Evolutionary conservation across 129 eudicot species (phyloP).

Genomic region (Flaveria linearis): DNA sequence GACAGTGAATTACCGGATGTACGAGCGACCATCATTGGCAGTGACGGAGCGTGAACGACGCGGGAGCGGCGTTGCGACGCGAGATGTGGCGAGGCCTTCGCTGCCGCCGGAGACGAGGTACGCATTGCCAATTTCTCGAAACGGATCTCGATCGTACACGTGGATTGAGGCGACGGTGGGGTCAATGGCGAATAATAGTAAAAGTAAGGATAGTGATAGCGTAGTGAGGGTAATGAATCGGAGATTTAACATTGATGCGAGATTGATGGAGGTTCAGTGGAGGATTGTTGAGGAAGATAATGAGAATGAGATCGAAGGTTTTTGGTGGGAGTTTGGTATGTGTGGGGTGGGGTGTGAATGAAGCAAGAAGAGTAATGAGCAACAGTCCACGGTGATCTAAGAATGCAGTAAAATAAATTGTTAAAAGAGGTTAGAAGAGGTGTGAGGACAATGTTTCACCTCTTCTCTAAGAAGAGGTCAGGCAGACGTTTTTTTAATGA

Average conservation of each 20-base stretch:
- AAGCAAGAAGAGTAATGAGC: slow-evolving; percentile 33
- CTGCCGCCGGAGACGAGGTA: slow-evolving; percentile 96
- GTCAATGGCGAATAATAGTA: slow-evolving; percentile 32
- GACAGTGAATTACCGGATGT: slow-evolving; percentile 51
- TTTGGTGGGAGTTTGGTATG: slow-evolving; percentile 39
- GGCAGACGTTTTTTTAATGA: no score
- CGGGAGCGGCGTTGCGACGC: slow-evolving; percentile 32
- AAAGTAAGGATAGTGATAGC: slow-evolving; percentile 1
- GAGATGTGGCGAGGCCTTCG: slow-evolving; percentile 80
- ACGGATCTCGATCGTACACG: slow-evolving; percentile 73
- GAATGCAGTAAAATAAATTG: no score
- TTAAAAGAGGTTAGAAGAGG: no score
- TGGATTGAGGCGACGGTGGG: slow-evolving; percentile 78
- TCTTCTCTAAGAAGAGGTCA: no score
- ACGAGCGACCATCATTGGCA: slow-evolving; percentile 65
- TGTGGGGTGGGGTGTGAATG: slow-evolving; percentile 18
- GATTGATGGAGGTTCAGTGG: slow-evolving; percentile 46
- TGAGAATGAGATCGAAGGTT: slow-evolving; percentile 45
- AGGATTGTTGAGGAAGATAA: slow-evolving; percentile 39
- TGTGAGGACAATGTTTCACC: no score
- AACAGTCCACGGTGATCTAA: background rate
- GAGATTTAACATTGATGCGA: slow-evolving; percentile 32
- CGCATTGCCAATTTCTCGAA: slow-evolving; percentile 93
- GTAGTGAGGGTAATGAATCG: slow-evolving; percentile 26
- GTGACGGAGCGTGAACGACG: slow-evolving; percentile 28